Evolutionary conservation across 1,284 basidiomycete genomes (phyloP), one percentile per base, ranked within the genome.

Genomic region (Meira nashicola): DNA sequence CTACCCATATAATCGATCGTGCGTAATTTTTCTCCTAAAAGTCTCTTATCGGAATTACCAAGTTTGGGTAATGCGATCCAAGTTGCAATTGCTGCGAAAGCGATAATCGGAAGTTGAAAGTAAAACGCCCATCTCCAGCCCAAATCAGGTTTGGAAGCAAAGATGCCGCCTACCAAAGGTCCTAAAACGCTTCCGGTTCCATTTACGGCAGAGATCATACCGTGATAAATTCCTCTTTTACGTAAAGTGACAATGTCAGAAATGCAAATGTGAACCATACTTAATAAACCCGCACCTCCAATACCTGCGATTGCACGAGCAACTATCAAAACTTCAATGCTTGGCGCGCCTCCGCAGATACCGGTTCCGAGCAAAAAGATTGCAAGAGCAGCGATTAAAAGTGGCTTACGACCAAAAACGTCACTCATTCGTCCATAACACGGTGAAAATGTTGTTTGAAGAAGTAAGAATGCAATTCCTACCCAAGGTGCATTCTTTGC

Each of bases 201-300:
- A 21, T 58, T 58, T 38, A 58, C 25, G 7, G 59, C 58, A 28
- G 40, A 41, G 14, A 61, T 23, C 19, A 61, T 58, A 48, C 59
- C 59, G 25, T 58, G 57, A 41, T 61, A 61, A 14, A 25, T 58
- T 14, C 59, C 59, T 11, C 59, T 44, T 33, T 61, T 58, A 11
- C 51, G 48, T 17, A 61, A 50, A 8, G 55, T 58, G 47, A 58
- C 57, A 40, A 61, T 53, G 55, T 61, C 59, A 23, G 59, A 58
- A 23, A 61, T 53, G 48, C 55, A 57, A 40, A 61, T 61, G 15
- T 61, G 59, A 15, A 54, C 46, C 46, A 61, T 50, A 41, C 48
- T 58, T 8, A 58, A 58, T 10, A 61, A 44, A 25, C 56, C 59
- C 4, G 49, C 59, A 19, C 59, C 59, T 11, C 59, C 59, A 39